These are phyloP conservation scores for Gypsophila paniculata DNA, from an alignment of 179 eudicot genomes.

Conservation along the genomic window DNA sequence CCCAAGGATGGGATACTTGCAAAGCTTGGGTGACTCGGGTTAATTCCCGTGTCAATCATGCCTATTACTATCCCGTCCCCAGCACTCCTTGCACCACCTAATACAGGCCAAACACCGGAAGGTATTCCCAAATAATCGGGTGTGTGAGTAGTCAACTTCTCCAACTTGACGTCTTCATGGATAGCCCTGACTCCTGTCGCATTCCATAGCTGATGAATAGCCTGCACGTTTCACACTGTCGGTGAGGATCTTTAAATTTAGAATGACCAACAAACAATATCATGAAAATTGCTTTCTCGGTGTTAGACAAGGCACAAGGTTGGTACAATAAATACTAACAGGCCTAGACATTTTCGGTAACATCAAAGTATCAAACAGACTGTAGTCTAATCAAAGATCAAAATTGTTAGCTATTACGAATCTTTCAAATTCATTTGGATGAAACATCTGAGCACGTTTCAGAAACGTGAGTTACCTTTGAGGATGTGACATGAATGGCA, in stretches of 20 bases:
- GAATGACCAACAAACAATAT: background rate
- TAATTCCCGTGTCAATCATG: slow-evolving; percentile 46
- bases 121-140: slow-evolving; percentile 41
- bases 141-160: slow-evolving; percentile 49
- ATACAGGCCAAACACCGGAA: slow-evolving; percentile 41
- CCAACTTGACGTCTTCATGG: slow-evolving; percentile 51
- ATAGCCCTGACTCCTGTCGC: slow-evolving; percentile 47
- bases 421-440: too few species aligned
- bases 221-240: slow-evolving; percentile 31
- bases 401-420: too few species aligned
- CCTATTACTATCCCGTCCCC: slow-evolving; percentile 48
- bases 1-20: slow-evolving; percentile 21
- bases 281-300: too few species aligned
- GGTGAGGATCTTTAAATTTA: background rate
- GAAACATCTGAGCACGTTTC: background rate
- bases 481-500: slow-evolving; percentile 44
- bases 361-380: too few species aligned
- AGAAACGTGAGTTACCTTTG: slow-evolving; percentile 32
- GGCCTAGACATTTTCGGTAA: too few species aligned
- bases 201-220: slow-evolving; percentile 29
- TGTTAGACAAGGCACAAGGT: too few species aligned
- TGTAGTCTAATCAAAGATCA: too few species aligned
- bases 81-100: slow-evolving; percentile 43
- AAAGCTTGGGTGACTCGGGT: slow-evolving; percentile 49
- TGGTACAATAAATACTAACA: too few species aligned